Evolutionary conservation across 805 yeast species (phyloP).

Genomic region (Candida arabinofermentans): DNA sequence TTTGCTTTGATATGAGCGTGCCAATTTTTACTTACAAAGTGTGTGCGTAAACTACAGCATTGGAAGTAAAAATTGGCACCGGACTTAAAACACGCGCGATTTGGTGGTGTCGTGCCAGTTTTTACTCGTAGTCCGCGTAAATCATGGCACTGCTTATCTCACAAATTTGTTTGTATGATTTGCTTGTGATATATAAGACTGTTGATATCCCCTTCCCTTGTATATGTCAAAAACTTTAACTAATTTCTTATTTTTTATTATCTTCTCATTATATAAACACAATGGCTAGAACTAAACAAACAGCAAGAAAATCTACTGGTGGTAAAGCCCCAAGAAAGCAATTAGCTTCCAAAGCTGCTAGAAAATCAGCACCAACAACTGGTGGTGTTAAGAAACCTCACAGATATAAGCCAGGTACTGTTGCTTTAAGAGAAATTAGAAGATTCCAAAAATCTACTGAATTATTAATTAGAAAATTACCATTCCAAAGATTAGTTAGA

Average conservation of each 20-base stretch:
- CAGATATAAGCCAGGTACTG: constrained; percentile 97
- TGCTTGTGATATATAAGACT: neutral
- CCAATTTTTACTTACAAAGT: too few species aligned
- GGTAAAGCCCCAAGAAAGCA: constrained; percentile 96
- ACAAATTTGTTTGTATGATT: neutral
- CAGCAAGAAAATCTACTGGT: constrained; percentile 93
- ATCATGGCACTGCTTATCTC: neutral
- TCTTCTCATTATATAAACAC: constrained; percentile 8
- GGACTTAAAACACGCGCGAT: too few species aligned
- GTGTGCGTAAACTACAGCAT: too few species aligned
- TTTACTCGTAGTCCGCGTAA: constrained; percentile 6
- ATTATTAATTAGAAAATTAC: constrained; percentile 90
- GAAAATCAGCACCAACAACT: constrained; percentile 88
- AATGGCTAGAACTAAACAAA: constrained; percentile 94
- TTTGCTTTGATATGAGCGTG: too few species aligned
- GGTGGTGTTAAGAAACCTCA: constrained; percentile 94
- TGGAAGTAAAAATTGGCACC: too few species aligned
- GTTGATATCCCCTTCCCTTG: neutral
- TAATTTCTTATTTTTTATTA: constrained; percentile 6
- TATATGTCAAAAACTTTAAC: too few species aligned
- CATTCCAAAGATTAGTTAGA: constrained; percentile 95
- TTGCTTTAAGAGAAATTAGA: constrained; percentile 94
- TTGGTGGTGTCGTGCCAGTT: neutral
- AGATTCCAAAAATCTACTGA: constrained; percentile 97
- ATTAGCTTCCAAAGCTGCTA: constrained; percentile 87